These are phyloP conservation scores for Colletotrichum navitas DNA, from an alignment of 2,329 filamentous ascomycete species.

Conservation along the genomic window DNA sequence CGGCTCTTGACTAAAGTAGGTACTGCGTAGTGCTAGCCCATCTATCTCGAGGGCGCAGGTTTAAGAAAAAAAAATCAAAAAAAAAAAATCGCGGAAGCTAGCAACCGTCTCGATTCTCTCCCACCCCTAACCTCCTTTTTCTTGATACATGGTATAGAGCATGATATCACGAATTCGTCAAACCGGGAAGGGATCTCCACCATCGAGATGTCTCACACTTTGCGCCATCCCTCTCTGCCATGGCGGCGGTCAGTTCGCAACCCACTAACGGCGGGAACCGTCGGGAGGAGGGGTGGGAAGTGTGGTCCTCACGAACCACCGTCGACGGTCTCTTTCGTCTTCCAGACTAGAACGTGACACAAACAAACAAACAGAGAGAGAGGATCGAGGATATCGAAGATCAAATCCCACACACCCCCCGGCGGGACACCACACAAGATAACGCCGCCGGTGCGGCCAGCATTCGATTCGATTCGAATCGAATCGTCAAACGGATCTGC, in stretches of 20 bases:
- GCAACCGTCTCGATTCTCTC: neutral
- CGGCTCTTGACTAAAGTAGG: neutral
- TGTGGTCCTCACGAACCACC: conserved; percentile 7
- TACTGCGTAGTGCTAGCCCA: neutral
- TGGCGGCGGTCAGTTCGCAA: conserved; percentile 2
- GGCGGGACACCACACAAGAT: neutral
- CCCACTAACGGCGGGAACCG: neutral
- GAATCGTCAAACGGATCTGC: conserved; percentile 24
- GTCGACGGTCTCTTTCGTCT: neutral
- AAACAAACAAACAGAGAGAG: neutral
- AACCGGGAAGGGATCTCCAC: conserved; percentile 8
- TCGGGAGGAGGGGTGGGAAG: neutral
- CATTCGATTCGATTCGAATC: conserved; percentile 18
- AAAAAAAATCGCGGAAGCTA: conserved; percentile 19
- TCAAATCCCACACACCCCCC: neutral
- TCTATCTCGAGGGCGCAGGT: conserved; percentile 8
- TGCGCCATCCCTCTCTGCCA: conserved; percentile 9
- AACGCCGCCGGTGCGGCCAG: neutral
- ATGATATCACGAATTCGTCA: conserved; percentile 28
- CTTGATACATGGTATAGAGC: conserved; percentile 5
- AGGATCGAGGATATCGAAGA: neutral
- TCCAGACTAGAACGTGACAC: neutral
- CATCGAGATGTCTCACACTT: conserved; percentile 19
- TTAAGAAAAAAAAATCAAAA: no score
- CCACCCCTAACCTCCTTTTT: neutral